Conservation (phyloP, 345 rosid genomes). For the Geranium brycei region DNA sequence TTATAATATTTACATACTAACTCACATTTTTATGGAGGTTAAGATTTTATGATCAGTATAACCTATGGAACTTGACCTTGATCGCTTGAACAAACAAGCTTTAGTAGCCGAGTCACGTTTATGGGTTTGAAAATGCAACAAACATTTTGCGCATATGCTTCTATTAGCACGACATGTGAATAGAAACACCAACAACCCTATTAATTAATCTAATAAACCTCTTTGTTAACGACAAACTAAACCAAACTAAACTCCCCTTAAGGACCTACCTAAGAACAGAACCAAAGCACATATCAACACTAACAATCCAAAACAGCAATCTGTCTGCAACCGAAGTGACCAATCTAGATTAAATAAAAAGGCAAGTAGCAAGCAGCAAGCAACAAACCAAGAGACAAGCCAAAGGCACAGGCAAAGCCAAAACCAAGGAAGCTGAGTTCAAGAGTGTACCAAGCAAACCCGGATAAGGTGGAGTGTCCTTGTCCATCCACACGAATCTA, state of each 20-base stretch:
- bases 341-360: not conserved
- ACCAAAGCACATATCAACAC: not conserved
- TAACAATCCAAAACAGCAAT: not conserved
- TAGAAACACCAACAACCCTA: not conserved
- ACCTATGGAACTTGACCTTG: too few relatives aligned
- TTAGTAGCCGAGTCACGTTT: too few relatives aligned
- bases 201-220: not conserved
- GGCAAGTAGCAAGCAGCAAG: not conserved
- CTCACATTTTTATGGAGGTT: too few relatives aligned
- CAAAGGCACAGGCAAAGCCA: not conserved
- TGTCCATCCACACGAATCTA: constrained; percentile 21
- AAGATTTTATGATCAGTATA: too few relatives aligned
- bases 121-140: not conserved
- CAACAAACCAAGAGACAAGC: too few relatives aligned
- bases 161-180: not conserved
- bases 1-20: too few relatives aligned
- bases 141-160: not conserved
- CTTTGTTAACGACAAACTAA: not conserved
- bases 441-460: not conserved
- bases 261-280: not conserved
- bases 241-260: not conserved
- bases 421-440: not conserved
- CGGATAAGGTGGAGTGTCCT: constrained; percentile 25
- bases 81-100: too few relatives aligned
- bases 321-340: not conserved